These are phyloP conservation scores for Emydomyces testavorans DNA, from an alignment of 2,329 filamentous ascomycete genomes.

Conservation along the genomic window DNA sequence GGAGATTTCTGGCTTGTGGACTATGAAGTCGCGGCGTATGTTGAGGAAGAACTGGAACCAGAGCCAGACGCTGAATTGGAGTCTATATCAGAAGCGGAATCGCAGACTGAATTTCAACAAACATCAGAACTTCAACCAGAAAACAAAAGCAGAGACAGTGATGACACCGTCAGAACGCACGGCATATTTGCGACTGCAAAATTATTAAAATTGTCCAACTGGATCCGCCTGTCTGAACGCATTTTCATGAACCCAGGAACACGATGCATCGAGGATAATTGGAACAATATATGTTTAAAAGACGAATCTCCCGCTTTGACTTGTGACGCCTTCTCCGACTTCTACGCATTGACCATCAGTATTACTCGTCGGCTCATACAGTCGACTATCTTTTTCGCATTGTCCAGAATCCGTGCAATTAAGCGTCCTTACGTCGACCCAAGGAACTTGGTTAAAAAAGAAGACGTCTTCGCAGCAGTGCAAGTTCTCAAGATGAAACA, in stretches of 20 bases:
- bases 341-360: constrained; percentile 56
- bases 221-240: constrained; percentile 52
- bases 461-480: constrained; percentile 46
- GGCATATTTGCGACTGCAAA: constrained; percentile 39
- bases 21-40: constrained; percentile 21
- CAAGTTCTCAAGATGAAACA: constrained; percentile 41
- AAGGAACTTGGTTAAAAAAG: constrained; percentile 29
- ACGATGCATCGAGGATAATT: constrained; percentile 51
- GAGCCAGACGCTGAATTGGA: not conserved
- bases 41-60: constrained; percentile 22
- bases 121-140: not conserved
- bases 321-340: constrained; percentile 63
- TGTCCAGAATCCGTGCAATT: constrained; percentile 51
- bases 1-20: constrained; percentile 56
- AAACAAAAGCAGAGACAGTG: not conserved
- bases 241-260: constrained; percentile 64
- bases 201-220: constrained; percentile 49
- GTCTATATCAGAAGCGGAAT: not conserved
- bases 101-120: not conserved
- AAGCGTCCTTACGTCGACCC: constrained; percentile 23
- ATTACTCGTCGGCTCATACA: constrained; percentile 61
- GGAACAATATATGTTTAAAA: constrained; percentile 47
- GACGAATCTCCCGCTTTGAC: constrained; percentile 55
- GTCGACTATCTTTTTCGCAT: constrained; percentile 57
- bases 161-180: constrained; percentile 7